phyloP scores from a whole-genome alignment of 108 stramenopile species.

The Fragilaria crotonensis region DNA sequence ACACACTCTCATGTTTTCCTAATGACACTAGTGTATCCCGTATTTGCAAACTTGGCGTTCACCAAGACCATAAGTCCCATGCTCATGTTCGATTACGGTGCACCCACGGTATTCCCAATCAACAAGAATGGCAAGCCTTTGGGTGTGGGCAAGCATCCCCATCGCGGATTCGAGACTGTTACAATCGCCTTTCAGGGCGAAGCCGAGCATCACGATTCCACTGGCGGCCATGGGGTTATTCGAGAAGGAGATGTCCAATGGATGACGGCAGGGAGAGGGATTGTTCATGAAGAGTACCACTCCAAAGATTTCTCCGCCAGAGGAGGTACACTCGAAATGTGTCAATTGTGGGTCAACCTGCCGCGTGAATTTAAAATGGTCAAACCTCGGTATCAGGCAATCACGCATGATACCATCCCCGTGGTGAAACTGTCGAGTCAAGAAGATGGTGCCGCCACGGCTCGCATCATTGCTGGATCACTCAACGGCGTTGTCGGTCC shows the following conservation, averaged over 20 bases:
- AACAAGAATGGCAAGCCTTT: constrained; percentile 21
- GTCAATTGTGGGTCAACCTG: constrained; percentile 89
- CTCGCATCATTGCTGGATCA: constrained; percentile 73
- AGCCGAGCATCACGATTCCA: constrained; percentile 81
- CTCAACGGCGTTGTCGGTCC: constrained; percentile 50
- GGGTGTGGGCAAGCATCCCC: constrained; percentile 84
- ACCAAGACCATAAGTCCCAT: constrained; percentile 65
- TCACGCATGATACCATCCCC: constrained; percentile 59
- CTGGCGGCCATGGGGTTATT: constrained; percentile 70
- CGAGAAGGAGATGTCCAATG: constrained; percentile 84
- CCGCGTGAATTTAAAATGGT: constrained; percentile 80
- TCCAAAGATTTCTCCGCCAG: constrained; percentile 43
- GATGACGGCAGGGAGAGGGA: constrained; percentile 93
- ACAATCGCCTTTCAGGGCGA: constrained; percentile 88
- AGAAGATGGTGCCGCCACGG: constrained; percentile 21
- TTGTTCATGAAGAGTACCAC: constrained; percentile 88
- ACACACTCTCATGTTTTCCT: not conserved
- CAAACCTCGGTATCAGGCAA: constrained; percentile 71
- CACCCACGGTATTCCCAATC: constrained; percentile 49
- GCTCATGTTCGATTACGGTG: constrained; percentile 84
- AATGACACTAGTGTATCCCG: constrained; percentile 44
- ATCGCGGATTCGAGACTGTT: constrained; percentile 85
- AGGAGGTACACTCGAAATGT: constrained; percentile 79
- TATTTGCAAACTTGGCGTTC: constrained; percentile 78
- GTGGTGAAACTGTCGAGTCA: constrained; percentile 22